phyloP scores from a whole-genome alignment of 768 basidiomycete genomes.

The Panaeolus papilionaceus region DNA sequence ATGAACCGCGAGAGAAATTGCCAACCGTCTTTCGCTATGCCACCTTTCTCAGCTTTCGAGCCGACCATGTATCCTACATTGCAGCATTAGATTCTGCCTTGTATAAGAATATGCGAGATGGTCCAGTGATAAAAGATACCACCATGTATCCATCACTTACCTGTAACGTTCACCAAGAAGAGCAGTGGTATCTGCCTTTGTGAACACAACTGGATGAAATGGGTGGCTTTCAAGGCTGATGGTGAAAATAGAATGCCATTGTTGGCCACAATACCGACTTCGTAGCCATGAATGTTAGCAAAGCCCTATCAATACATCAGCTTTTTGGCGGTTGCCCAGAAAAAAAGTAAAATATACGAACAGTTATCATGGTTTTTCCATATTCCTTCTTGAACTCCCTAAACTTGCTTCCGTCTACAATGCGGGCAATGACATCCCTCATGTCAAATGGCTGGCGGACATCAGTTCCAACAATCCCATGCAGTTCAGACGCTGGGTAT shows the following conservation, averaged over 20 bases:
- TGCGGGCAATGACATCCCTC: constrained; percentile 90
- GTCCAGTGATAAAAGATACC: too few species aligned
- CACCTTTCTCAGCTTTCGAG: constrained; percentile 91
- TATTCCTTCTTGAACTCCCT: constrained; percentile 98
- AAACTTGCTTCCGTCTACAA: constrained; percentile 92
- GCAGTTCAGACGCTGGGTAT: constrained; percentile 81
- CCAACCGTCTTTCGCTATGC: constrained; percentile 89
- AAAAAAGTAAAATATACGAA: constrained; percentile 36
- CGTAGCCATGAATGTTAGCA: constrained; percentile 86
- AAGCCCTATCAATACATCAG: constrained; percentile 65
- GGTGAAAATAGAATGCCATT: constrained; percentile 96
- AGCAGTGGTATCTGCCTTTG: constrained; percentile 89
- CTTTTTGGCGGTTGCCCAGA: constrained; percentile 7
- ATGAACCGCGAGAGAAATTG: neutral
- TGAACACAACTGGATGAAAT: constrained; percentile 94
- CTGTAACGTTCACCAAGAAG: constrained; percentile 96
- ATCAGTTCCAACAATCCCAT: constrained; percentile 92
- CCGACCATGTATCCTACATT: constrained; percentile 88
- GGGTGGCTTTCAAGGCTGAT: constrained; percentile 91
- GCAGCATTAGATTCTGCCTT: neutral
- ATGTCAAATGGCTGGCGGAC: constrained; percentile 90
- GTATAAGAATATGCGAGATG: neutral
- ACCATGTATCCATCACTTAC: constrained; percentile 33
- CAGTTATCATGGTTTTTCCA: constrained; percentile 88
- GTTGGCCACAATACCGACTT: constrained; percentile 92